A percentile compares a stretch with the other conserved stretches of the same genome.
These are phyloP conservation scores for Aspergillus fumigatus DNA, from an alignment of 2,329 filamentous ascomycete genomes.

Conservation along the genomic window DNA sequence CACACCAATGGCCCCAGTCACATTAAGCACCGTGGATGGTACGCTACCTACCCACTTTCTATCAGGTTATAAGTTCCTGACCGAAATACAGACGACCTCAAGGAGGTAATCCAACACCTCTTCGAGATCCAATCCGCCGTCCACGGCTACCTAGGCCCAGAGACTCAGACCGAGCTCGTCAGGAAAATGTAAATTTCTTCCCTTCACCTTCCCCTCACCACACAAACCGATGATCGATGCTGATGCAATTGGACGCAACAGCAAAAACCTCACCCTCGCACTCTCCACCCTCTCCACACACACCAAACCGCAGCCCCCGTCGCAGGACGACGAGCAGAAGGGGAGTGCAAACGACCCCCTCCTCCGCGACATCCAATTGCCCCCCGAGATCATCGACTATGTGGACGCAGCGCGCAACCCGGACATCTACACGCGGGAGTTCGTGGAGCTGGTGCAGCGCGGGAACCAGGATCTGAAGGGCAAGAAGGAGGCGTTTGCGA, in stretches of 20 bases:
- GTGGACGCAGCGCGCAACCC: constrained; percentile 61
- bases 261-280: constrained; percentile 50
- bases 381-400: constrained; percentile 59
- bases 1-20: constrained; percentile 31
- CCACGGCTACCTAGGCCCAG: constrained; percentile 55
- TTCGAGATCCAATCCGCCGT: constrained; percentile 57
- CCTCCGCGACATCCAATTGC: constrained; percentile 50
- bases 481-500: constrained; percentile 55
- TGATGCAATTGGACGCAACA: no score
- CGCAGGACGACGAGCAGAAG: not conserved
- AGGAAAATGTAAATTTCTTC: constrained; percentile 46
- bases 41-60: constrained; percentile 4
- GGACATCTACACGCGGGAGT: constrained; percentile 63
- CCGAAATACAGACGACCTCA: constrained; percentile 46
- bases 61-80: no score
- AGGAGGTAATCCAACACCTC: constrained; percentile 58
- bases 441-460: constrained; percentile 59
- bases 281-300: constrained; percentile 49
- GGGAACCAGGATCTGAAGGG: constrained; percentile 61
- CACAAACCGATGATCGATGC: no score
- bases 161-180: constrained; percentile 55
- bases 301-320: constrained; percentile 19
- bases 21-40: constrained; percentile 34
- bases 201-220: no score
- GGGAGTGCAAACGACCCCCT: constrained; percentile 39